Conservation (phyloP, 228 moss, liverwort and hornwort genomes). For the Sphagnum magellanicum region DNA sequence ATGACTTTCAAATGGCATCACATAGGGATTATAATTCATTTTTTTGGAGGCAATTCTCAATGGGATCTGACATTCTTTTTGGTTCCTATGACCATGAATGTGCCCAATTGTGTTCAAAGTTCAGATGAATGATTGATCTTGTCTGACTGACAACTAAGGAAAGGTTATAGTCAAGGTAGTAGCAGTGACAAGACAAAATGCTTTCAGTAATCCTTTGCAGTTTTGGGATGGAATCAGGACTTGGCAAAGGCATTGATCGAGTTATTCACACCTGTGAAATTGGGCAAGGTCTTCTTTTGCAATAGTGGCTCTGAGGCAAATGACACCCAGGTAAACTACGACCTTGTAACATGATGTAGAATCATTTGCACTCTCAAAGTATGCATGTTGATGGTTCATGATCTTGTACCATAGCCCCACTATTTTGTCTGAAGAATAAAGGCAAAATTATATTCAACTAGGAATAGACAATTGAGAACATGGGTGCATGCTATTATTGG, state of each 20-base stretch:
- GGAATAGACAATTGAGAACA: neutral
- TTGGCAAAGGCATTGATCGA: conserved; percentile 58
- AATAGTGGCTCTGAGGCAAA: conserved; percentile 99
- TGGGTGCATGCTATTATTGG: neutral
- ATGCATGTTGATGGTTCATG: neutral
- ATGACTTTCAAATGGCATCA: no score
- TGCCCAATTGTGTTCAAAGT: no score
- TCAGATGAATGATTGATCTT: no score
- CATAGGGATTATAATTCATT: no score
- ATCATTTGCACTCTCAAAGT: neutral
- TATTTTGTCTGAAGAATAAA: neutral
- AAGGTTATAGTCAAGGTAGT: neutral
- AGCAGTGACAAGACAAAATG: no score
- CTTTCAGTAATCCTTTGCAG: no score
- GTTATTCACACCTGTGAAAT: conserved; percentile 67
- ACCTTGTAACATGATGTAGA: neutral
- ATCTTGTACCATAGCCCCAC: neutral
- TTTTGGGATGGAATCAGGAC: conserved; percentile 33
- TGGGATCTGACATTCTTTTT: no score
- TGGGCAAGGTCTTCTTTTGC: conserved; percentile 88
- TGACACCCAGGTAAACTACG: conserved; percentile 65
- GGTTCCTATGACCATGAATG: no score
- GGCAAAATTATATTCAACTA: neutral
- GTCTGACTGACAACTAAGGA: neutral
- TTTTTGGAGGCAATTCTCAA: no score